Evolutionary conservation across 2,329 filamentous ascomycete species (phyloP), one percentile per base, ranked within the genome.

Genomic region (Akanthomyces dipterigenus): DNA sequence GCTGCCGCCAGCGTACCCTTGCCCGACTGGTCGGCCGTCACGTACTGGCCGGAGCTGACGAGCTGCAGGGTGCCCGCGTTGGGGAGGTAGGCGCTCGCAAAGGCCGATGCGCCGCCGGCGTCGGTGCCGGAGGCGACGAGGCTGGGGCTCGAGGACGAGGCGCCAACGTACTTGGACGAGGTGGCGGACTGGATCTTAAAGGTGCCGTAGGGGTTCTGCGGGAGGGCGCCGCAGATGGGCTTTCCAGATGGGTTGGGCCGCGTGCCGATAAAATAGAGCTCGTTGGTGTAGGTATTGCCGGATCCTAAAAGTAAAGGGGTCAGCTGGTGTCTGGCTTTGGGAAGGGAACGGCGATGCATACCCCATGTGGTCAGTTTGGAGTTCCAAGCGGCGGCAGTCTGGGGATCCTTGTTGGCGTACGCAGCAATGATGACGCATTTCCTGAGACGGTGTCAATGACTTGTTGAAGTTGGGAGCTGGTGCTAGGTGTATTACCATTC

Each of bases 221-320:
- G 66, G 46, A 68, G 62, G 16, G 56, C 26, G 54, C 64, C 63
- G 63, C 66, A 68, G 57, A 68, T 68, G 40, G 66, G 65, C 34
- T 55, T 20, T 22, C 65, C 65, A 40, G 59, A 64, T 18, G 65
- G 63, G 62, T 68, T 68, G 36, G 66, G 64, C 2, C 66, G 64
- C 16, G 66, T 68, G 38, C 66, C 65, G 61, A 68, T 68, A 60
- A 68, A 68, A 63, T 60, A 65, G 22, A 68, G 60, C 62, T 67
- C 65, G 63, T 68, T 68, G 43, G 63, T 65, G 59, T 56, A 68
- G 9, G 66, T 68, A 49, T 68, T 64, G 38, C 66, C 66, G 46
- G 62, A 61, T 51, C 66, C 66, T 67, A 18, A 38, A 16, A 9
- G 31, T 20, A 46, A 49, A 12, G 16, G 42, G 51, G 16, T 36